A percentile compares a stretch with the other conserved stretches of the same genome.
Conservation (phyloP, 441 rosid species). For the Flueggea neowawraea region DNA sequence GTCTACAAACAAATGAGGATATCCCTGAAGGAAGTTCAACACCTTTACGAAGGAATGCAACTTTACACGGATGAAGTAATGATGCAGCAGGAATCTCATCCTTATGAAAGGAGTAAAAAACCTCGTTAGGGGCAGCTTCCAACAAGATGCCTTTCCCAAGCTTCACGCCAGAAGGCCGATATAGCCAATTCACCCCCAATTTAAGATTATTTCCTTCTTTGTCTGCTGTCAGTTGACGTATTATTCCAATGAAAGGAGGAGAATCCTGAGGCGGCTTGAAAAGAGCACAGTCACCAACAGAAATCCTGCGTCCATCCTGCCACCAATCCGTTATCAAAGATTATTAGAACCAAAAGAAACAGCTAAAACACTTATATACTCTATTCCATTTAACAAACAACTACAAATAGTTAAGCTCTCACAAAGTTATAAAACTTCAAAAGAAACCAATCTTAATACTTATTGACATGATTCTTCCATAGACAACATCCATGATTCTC, state of each 20-base stretch:
- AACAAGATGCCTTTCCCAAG: slow-evolving; percentile 79
- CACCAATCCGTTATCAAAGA: neutral
- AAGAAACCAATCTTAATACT: too few species aligned
- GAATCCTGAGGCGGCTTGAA: slow-evolving; percentile 77
- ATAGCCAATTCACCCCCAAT: slow-evolving; percentile 81
- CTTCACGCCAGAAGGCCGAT: slow-evolving; percentile 73
- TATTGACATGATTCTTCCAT: too few species aligned
- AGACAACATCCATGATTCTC: too few species aligned
- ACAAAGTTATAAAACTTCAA: too few species aligned
- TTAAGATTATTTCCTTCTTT: slow-evolving; percentile 43
- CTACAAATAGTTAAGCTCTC: too few species aligned
- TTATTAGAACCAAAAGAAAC: neutral
- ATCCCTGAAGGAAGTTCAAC: slow-evolving; percentile 72
- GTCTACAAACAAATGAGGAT: slow-evolving; percentile 76
- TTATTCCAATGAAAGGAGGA: slow-evolving; percentile 79
- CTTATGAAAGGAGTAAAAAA: slow-evolving; percentile 89
- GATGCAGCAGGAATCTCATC: slow-evolving; percentile 87
- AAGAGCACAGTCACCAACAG: slow-evolving; percentile 89
- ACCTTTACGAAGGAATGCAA: slow-evolving; percentile 76
- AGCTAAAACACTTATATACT: neutral
- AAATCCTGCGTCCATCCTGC: slow-evolving; percentile 82
- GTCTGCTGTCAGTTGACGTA: slow-evolving; percentile 44
- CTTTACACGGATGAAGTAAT: slow-evolving; percentile 87
- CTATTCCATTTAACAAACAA: neutral
- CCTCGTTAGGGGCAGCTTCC: slow-evolving; percentile 89